A percentile compares a stretch with the other conserved stretches of the same genome.
Evolutionary conservation across 2,329 filamentous ascomycete genomes (phyloP).

Genomic region (Arthrobotrys iridis): DNA sequence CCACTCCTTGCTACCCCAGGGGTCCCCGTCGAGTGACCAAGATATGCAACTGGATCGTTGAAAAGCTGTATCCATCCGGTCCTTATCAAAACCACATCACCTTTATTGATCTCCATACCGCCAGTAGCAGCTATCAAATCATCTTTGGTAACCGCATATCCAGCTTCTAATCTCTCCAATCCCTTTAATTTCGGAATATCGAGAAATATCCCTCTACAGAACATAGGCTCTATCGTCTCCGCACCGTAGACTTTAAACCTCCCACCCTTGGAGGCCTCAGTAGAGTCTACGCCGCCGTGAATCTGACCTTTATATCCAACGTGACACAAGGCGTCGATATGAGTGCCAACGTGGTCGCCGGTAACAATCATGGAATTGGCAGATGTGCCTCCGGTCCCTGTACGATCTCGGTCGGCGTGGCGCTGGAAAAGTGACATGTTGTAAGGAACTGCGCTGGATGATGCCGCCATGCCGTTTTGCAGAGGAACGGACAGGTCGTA

Average conservation of each 20-base stretch:
- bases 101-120: conserved; percentile 26
- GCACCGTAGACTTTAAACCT: conserved; percentile 31
- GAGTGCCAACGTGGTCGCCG: conserved; percentile 35
- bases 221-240: conserved; percentile 33
- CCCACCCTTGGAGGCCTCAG: conserved; percentile 23
- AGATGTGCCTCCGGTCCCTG: conserved; percentile 21
- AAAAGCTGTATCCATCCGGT: conserved; percentile 37
- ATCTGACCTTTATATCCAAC: conserved; percentile 34
- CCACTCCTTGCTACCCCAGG: conserved; percentile 47
- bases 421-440: conserved; percentile 34
- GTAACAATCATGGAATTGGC: conserved; percentile 42
- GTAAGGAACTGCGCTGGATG: conserved; percentile 44
- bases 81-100: conserved; percentile 36
- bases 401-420: conserved; percentile 24
- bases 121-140: conserved; percentile 18
- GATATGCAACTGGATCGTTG: conserved; percentile 12
- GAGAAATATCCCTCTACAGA: conserved; percentile 16
- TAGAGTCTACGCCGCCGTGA: conserved; percentile 33
- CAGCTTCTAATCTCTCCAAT: conserved; percentile 14
- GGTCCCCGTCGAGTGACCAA: conserved; percentile 29
- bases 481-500: conserved; percentile 54
- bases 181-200: conserved; percentile 35
- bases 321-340: conserved; percentile 31
- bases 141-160: conserved; percentile 29
- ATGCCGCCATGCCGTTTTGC: conserved; percentile 54